phyloP scores from a whole-genome alignment of 495 filamentous ascomycete species.

The Penicillium steckii region DNA sequence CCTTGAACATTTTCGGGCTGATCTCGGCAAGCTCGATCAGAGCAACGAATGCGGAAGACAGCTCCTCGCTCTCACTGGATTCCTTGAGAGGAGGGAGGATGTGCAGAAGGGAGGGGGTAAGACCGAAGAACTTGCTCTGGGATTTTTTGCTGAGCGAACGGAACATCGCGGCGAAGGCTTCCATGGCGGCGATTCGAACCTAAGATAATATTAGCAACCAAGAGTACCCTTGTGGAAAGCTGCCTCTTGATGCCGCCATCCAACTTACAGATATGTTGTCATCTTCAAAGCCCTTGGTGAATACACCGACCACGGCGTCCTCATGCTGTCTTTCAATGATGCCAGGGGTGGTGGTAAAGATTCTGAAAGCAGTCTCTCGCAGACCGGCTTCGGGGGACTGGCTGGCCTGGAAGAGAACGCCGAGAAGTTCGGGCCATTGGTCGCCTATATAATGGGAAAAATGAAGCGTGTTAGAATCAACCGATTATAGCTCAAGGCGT shows the following conservation, averaged over 20 bases:
- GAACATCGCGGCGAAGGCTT: slow-evolving; percentile 96
- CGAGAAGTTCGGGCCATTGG: slow-evolving; percentile 87
- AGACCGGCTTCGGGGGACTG: slow-evolving; percentile 76
- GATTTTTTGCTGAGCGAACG: slow-evolving; percentile 80
- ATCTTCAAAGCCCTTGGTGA: slow-evolving; percentile 90
- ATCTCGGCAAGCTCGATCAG: slow-evolving; percentile 92
- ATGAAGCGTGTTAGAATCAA: slow-evolving; percentile 21
- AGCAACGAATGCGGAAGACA: slow-evolving; percentile 83
- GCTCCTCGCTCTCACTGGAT: slow-evolving; percentile 78
- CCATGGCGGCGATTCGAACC: slow-evolving; percentile 91
- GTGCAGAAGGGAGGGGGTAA: slow-evolving; percentile 87
- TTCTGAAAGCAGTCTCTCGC: slow-evolving; percentile 86
- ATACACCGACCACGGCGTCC: slow-evolving; percentile 77
- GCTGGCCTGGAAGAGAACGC: slow-evolving; percentile 81
- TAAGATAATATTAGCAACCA: slow-evolving; percentile 25
- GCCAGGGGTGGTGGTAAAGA: slow-evolving; percentile 91
- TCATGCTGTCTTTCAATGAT: slow-evolving; percentile 97
- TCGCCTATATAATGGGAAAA: slow-evolving; percentile 58
- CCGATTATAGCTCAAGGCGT: neutral
- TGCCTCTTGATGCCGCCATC: neutral
- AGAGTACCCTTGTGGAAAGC: neutral
- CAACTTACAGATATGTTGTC: slow-evolving; percentile 67
- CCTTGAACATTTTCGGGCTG: slow-evolving; percentile 95
- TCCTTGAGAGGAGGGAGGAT: slow-evolving; percentile 93
- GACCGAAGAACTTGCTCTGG: slow-evolving; percentile 79